Percentiles rank a stretch among this genome's conserved stretches.
phyloP scores from a whole-genome alignment of 2,329 filamentous ascomycete species.

The Colletotrichum siamense region DNA sequence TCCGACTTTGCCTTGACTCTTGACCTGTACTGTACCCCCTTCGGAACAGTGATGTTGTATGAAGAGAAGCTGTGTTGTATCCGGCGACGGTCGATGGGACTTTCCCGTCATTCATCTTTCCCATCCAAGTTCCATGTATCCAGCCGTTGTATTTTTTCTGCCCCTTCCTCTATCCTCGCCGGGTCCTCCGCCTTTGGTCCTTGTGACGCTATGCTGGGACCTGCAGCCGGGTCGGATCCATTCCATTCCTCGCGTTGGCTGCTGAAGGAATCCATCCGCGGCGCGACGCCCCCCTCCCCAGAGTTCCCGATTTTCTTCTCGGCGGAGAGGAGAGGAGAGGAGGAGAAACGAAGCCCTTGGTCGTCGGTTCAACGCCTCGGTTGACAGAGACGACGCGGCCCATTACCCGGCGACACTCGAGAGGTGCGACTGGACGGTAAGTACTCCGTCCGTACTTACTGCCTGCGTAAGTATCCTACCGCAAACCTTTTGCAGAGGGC shows the following conservation, averaged over 20 bases:
- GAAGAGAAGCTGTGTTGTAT: background rate
- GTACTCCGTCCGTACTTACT: background rate
- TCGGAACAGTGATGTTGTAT: background rate
- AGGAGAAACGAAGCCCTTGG: background rate
- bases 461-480: background rate
- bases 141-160: background rate
- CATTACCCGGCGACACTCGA: background rate
- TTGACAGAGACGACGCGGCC: background rate
- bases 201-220: constrained; percentile 20
- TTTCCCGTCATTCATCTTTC: background rate
- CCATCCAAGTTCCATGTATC: background rate
- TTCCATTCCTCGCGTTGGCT: constrained; percentile 13
- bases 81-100: background rate
- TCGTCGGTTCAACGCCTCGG: background rate
- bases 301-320: background rate
- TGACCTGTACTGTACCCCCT: background rate
- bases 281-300: constrained; percentile 7
- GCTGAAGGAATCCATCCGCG: constrained; percentile 16
- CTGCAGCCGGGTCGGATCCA: constrained; percentile 13
- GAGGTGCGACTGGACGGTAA: background rate
- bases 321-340: constrained; percentile 3
- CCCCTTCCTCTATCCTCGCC: background rate
- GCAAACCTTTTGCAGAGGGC: background rate
- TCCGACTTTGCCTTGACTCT: background rate
- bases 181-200: constrained; percentile 7